Percentiles rank a stretch among this genome's conserved stretches.
These are phyloP conservation scores for Zymoseptoria passerinii DNA, from an alignment of 2,329 filamentous ascomycete species.

Conservation along the genomic window DNA sequence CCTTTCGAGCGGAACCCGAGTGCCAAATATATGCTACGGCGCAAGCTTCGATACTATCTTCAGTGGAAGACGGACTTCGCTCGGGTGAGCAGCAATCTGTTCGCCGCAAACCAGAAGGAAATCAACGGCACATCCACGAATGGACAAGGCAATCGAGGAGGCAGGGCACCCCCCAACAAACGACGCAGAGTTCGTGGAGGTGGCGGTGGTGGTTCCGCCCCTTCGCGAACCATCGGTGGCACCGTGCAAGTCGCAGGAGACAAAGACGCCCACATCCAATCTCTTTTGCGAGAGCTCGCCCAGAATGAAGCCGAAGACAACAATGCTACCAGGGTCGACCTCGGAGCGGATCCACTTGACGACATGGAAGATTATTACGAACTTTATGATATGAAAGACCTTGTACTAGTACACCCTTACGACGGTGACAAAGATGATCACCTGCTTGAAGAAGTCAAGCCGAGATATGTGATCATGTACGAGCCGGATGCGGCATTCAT, in stretches of 20 bases:
- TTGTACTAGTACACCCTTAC: constrained; percentile 85
- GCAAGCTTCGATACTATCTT: constrained; percentile 77
- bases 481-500: constrained; percentile 94
- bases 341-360: constrained; percentile 70
- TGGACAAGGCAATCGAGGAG: constrained; percentile 42
- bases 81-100: constrained; percentile 70
- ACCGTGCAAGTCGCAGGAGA: constrained; percentile 73
- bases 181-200: constrained; percentile 76
- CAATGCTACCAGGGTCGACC: constrained; percentile 58
- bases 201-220: constrained; percentile 49
- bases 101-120: constrained; percentile 70
- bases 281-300: constrained; percentile 72
- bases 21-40: constrained; percentile 80
- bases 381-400: constrained; percentile 81
- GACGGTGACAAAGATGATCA: constrained; percentile 94
- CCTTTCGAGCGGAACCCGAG: constrained; percentile 48
- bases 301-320: constrained; percentile 60
- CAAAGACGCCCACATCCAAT: constrained; percentile 70
- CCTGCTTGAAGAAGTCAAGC: constrained; percentile 87
- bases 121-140: constrained; percentile 53
- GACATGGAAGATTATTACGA: constrained; percentile 90
- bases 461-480: constrained; percentile 97
- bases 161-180: constrained; percentile 73
- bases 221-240: constrained; percentile 61
- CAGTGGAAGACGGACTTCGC: constrained; percentile 86